phyloP scores from a whole-genome alignment of 2,329 filamentous ascomycete species.

The Hypoxylon sp. region DNA sequence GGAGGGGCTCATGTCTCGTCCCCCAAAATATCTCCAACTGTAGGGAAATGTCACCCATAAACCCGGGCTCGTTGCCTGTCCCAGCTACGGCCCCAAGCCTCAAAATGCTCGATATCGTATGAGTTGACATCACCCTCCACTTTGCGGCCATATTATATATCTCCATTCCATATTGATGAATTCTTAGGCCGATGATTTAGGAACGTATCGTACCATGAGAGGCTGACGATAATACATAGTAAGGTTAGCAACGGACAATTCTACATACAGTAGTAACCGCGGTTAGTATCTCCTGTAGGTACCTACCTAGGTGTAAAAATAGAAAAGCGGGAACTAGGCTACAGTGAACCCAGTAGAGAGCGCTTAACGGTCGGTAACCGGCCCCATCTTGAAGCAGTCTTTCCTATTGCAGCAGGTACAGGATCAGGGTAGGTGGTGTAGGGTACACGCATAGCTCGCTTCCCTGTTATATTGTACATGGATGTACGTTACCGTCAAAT shows the following conservation, averaged over 20 bases:
- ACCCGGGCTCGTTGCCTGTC: neutral
- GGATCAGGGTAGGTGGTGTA: neutral
- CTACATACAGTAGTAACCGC: no score
- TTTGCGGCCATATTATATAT: neutral
- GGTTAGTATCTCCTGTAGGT: no score
- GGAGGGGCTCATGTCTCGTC: slow-evolving; percentile 8
- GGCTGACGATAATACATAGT: slow-evolving; percentile 3
- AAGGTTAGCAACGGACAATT: slow-evolving; percentile 7
- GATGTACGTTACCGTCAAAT: neutral
- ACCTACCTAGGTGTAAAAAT: slow-evolving; percentile 29
- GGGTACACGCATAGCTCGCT: neutral
- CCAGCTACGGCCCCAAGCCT: neutral
- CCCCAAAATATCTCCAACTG: neutral
- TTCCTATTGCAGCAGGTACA: slow-evolving; percentile 16
- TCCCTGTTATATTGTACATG: neutral
- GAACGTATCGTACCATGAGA: slow-evolving; percentile 8
- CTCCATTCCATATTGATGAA: no score
- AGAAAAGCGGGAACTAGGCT: slow-evolving; percentile 22
- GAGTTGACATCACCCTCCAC: neutral
- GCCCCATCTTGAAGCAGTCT: slow-evolving; percentile 1
- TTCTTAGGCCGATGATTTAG: neutral
- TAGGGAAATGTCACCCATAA: neutral
- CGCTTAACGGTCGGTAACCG: slow-evolving; percentile 3
- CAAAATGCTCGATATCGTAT: slow-evolving; percentile 1
- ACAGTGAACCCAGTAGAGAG: neutral